Evolutionary conservation across 164 flowering plant genomes (phyloP), one percentile per base, ranked within the genome.

Genomic region (Taxillus chinensis): DNA sequence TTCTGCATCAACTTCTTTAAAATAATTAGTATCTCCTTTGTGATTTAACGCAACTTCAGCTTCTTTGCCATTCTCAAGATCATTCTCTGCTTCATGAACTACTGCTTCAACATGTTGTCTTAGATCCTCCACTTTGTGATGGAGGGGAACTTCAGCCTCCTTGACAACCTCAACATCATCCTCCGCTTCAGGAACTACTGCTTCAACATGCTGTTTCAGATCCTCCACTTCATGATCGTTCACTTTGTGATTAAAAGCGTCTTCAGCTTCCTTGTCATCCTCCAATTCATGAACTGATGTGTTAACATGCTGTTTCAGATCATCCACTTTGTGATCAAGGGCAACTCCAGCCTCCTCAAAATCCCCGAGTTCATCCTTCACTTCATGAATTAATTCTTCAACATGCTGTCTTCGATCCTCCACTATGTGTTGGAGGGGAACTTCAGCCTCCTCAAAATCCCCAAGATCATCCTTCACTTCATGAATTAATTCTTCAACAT

Each of bases 351-450:
- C 27, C 27, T 27, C 27, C 27, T 27, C 27, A 27, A 27, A 27
- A 27, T 27, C 27, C 27, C 27, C 27, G 2, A 27, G 27, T 59
- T 5, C 56, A 50, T 62, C 46, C 42, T 50, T 64, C 12, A 49
- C 41, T 55, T 67, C 63, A 62, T 45, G 38, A 57, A 16, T 48
- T 14, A 45, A 37, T 8, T 59, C 67, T 64, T 66, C 70, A 57
- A 60, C 55, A 64, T 37, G 46, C 39, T 37, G 41, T 54, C 27
- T 27, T 27, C 27, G 27, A 27, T 27, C 27, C 27, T 27, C 27
- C 27, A 27, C 27, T 27, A 27, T 27, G 27, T 27, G 27, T 0
- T 27, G 27, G 27, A 27, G 27, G 27, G 27, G 27, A 27, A 27
- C 27, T 27, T 27, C 27, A 27, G 60, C 62, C 42, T 64, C 73